A percentile compares a stretch with the other conserved stretches of the same genome.
Evolutionary conservation across 192 early-diverging fungal genomes (phyloP).

Genomic region (Coemansia asiatica): DNA sequence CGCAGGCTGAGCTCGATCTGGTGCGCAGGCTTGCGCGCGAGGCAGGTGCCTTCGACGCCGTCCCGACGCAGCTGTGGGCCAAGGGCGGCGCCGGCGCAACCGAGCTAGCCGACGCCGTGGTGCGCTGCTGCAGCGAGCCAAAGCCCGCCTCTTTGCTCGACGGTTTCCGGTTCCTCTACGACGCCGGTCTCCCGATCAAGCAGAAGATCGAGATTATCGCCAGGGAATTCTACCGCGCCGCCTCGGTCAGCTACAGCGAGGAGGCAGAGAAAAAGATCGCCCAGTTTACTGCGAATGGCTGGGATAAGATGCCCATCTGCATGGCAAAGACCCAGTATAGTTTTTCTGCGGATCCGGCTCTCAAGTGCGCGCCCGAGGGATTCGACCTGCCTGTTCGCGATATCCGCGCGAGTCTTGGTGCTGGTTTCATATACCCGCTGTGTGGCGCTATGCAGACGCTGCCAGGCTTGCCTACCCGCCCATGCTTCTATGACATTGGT

Average conservation of each 20-base stretch:
- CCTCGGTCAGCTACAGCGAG: constrained; percentile 81
- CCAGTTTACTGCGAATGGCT: constrained; percentile 84
- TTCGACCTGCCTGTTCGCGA: constrained; percentile 94
- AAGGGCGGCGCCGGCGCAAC: constrained; percentile 87
- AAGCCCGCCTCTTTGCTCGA: constrained; percentile 17
- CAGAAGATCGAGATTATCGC: constrained; percentile 92
- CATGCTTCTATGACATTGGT: constrained; percentile 96
- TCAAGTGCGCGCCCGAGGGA: constrained; percentile 90
- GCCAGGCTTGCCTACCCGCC: constrained; percentile 94
- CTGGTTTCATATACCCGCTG: constrained; percentile 96
- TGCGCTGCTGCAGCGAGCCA: constrained; percentile 62
- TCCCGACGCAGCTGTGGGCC: constrained; percentile 93
- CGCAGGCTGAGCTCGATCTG: constrained; percentile 78
- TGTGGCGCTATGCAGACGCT: constrained; percentile 97
- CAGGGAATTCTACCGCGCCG: constrained; percentile 93
- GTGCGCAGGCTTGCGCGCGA: constrained; percentile 70
- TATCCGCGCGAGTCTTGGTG: constrained; percentile 91
- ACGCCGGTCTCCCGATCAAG: constrained; percentile 72
- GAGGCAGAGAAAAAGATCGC: constrained; percentile 87
- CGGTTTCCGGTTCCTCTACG: constrained; percentile 88
- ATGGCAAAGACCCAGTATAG: constrained; percentile 99
- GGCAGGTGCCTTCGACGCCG: constrained; percentile 86
- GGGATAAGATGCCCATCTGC: constrained; percentile 87
- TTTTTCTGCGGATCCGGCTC: constrained; percentile 87
- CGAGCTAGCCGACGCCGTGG: constrained; percentile 83